These are phyloP conservation scores for Haplographium delicatum DNA, from an alignment of 495 filamentous ascomycete species.

Conservation along the genomic window DNA sequence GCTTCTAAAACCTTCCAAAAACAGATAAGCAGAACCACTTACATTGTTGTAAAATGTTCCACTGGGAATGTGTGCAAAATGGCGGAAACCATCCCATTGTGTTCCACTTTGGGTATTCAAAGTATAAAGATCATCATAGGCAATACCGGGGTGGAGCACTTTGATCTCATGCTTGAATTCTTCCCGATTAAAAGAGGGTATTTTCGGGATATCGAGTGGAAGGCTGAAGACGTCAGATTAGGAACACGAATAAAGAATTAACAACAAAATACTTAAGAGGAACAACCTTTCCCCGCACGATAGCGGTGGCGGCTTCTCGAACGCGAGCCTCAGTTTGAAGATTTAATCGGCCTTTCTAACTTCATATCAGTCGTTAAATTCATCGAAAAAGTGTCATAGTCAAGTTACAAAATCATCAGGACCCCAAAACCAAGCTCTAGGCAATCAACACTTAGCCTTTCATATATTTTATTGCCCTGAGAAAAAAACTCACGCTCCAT, in stretches of 20 bases:
- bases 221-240: no score
- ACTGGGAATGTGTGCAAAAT: constrained; percentile 41
- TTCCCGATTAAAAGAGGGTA: constrained; percentile 33
- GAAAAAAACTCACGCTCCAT: no score
- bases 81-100: constrained; percentile 68
- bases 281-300: constrained; percentile 46
- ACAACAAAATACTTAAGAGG: no score
- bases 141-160: constrained; percentile 37
- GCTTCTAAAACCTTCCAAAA: no score
- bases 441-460: no score
- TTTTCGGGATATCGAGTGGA: constrained; percentile 45
- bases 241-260: no score
- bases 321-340: constrained; percentile 52
- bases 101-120: constrained; percentile 65
- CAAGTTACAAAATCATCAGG: background rate
- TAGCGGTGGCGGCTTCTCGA: constrained; percentile 40
- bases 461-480: no score
- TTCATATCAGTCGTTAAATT: constrained; percentile 19
- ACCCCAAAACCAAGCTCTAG: constrained; percentile 65
- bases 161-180: constrained; percentile 40
- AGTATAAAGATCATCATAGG: constrained; percentile 60
- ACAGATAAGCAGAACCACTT: no score
- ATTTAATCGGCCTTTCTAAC: constrained; percentile 53
- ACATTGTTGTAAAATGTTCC: constrained; percentile 44
- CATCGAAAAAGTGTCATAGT: no score